Conservation (phyloP, 2,329 filamentous ascomycete species). For the Trichoderma semiorbis region DNA sequence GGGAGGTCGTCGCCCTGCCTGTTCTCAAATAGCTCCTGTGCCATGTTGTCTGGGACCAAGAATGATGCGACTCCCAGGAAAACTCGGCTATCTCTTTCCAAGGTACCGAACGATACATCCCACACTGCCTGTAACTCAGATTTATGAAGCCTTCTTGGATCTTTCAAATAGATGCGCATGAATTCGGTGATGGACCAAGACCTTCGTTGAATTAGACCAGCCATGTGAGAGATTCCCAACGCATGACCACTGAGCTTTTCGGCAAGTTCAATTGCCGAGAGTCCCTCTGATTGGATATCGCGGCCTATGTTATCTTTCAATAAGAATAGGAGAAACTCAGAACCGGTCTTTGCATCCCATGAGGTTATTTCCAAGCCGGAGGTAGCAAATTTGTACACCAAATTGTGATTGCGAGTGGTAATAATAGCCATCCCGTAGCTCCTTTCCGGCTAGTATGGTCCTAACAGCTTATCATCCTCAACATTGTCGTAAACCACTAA, state of each 20-base stretch:
- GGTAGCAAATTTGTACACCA: background rate
- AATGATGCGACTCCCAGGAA: background rate
- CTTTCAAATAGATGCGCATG: background rate
- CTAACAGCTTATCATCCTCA: background rate
- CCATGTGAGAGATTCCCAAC: background rate
- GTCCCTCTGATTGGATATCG: background rate
- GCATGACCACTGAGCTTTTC: background rate
- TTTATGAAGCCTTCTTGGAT: background rate
- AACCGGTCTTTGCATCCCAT: background rate
- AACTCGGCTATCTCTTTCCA: background rate
- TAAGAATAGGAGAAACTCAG: background rate
- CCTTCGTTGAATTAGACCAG: background rate
- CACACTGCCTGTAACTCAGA: background rate
- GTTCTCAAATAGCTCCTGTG: background rate
- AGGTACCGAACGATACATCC: background rate
- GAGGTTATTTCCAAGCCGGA: background rate
- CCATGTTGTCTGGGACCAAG: background rate
- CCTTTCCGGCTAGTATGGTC: background rate
- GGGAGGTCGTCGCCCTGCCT: background rate
- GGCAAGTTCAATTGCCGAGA: background rate
- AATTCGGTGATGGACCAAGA: background rate
- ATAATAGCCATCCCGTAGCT: background rate
- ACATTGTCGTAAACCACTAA: background rate
- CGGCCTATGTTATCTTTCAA: background rate
- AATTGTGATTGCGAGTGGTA: background rate